Evolutionary conservation across 176 grass and related monocot species (phyloP), one percentile per base, ranked within the genome.

Genomic region (Elaeis guineensis): DNA sequence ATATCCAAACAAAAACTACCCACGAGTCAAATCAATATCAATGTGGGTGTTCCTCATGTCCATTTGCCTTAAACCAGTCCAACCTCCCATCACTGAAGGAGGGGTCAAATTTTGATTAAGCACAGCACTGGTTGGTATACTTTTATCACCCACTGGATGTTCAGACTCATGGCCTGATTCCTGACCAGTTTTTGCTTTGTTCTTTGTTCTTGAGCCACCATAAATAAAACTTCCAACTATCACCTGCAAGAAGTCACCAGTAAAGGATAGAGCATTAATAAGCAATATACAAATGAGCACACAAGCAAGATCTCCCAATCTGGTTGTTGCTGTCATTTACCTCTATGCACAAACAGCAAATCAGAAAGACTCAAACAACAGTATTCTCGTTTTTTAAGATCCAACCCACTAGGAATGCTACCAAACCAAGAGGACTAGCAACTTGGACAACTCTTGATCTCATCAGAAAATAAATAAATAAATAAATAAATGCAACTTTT

Each of bases 191-290:
- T 80, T 89, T 0, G 29, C 66, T 77, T 89, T 84, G 51, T 62
- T 80, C 55, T 89, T 89, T 44, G 35, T 14, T 77, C 84, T 89
- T 3, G 80, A 75, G 19, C 77, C 80, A 15, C 71, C 80, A 3
- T 89, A 84, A 69, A 89, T 84, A 74, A 89, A 89, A 67, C 85
- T 89, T 3, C 85, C 85, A 14, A 89, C 85, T 54, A 89, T 89
- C 56, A 89, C 85, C 85, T 89, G 5, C 17, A 21, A 24, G 25
- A 19, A 0, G 17, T 14, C 35, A 12, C 35, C 35, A 44, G 9
- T 12, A 44, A 44, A 44, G 1, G 11, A 44, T 44, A 44, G 11
- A 44, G 6, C 35, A 44, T 44, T 44, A 44, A 44, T 44, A 12
- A 44, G 35, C 35, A 44, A 44, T 14, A 14, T 0, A 9, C 35